These are phyloP conservation scores for Stagonosporopsis cucurbitacearum DNA, from an alignment of 2,329 filamentous ascomycete species.

Conservation along the genomic window DNA sequence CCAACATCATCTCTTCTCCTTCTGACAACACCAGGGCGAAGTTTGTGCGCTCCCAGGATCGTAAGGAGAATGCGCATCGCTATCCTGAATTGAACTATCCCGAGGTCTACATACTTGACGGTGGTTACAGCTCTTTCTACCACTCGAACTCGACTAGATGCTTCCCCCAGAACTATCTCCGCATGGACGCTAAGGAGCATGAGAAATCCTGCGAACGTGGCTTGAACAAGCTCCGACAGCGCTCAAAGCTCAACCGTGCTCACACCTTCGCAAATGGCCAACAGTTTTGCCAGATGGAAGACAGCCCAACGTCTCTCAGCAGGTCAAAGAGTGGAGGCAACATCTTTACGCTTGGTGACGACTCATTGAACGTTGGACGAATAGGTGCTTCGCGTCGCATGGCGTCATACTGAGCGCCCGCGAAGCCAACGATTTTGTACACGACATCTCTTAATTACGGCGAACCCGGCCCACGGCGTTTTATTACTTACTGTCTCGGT, in stretches of 20 bases:
- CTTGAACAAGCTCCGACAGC: constrained; percentile 89
- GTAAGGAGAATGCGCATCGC: constrained; percentile 79
- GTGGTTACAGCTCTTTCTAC: constrained; percentile 95
- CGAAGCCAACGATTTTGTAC: constrained; percentile 37
- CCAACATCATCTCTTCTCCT: not conserved
- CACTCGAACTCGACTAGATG: constrained; percentile 78
- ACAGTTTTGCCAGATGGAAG: constrained; percentile 65
- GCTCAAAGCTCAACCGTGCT: constrained; percentile 83
- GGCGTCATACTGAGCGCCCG: constrained; percentile 46
- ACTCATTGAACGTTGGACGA: constrained; percentile 41
- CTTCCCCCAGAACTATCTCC: constrained; percentile 93
- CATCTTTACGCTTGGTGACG: constrained; percentile 41
- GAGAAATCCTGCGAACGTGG: constrained; percentile 92
- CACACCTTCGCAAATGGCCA: constrained; percentile 96
- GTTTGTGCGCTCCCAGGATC: constrained; percentile 87
- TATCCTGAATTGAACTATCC: constrained; percentile 94
- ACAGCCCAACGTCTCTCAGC: constrained; percentile 62
- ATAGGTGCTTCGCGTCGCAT: constrained; percentile 45
- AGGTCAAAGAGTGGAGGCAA: constrained; percentile 43
- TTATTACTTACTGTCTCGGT: constrained; percentile 42
- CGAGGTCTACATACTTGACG: constrained; percentile 95
- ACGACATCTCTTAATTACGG: constrained; percentile 45
- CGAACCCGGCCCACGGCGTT: constrained; percentile 47
- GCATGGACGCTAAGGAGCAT: constrained; percentile 93
- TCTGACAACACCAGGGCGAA: constrained; percentile 66